Base-by-base conservation (phyloP, 2,329 filamentous ascomycete genomes). In the Colletotrichum sp. region DNA sequence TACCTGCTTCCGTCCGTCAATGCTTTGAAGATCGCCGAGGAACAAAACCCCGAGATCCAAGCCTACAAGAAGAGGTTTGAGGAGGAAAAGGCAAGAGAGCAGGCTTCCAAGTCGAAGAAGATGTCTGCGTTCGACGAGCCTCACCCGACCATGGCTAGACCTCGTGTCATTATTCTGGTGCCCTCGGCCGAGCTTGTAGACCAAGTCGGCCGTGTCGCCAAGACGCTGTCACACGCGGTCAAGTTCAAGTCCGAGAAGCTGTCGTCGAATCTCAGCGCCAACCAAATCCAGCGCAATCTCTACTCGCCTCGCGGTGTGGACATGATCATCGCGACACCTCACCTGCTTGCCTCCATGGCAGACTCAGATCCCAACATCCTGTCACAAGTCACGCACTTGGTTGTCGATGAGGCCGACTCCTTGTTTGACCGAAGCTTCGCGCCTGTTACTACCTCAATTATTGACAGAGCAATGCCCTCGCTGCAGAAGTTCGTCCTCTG, bases 401-500 rank as follows among this genome's bases (percentile, higher is more conserved):
- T 99, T 75, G 90, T 98, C 65, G 98, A 99, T 83, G 98, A 99
- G 87, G 98, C 98, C 2, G 97, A 99, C 85, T 98, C 96, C 6
- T 92, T 99, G 12, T 92, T 99, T 79, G 98, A 99, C 86, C 94
- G 96, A 74, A 98, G 95, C 75, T 99, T 99, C 87, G 91, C 94
- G 6, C 93, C 95, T 2, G 93, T 94, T 28, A 99, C 97, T 0
- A 94, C 92, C 13, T 90, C 92, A 71, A 95, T 99, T 79, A 90
- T 99, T 78, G 95, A 98, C 81, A 94, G 94, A 75, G 92, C 94
- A 2, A 90, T 92, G 8, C 95, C 96, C 0, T 97, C 95, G 1
- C 87, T 99, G 63, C 92, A 95, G 81, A 95, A 98, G 83, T 89
- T 99, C 28, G 90, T 99, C 63, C 92, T 99, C 78, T 99, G 97